Base-by-base conservation (phyloP, 148 eudicot species). In the Cornus controversa region DNA sequence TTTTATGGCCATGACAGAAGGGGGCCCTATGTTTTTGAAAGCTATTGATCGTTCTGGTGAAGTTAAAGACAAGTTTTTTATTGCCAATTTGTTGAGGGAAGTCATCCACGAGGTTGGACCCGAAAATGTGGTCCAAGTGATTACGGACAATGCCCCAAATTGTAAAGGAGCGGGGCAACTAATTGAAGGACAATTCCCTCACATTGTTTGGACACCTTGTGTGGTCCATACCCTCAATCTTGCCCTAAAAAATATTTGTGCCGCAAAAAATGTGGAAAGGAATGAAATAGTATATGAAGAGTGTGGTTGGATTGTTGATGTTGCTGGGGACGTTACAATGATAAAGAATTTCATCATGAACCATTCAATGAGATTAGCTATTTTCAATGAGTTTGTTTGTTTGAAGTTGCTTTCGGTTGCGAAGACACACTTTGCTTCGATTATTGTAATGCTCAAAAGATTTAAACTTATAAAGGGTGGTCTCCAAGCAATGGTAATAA, bases 311-410 rank as follows among this genome's bases (percentile, higher is more conserved):
- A 85, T 85, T 8, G 50, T 40, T 0, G 18, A 75, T 6, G 9
- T 76, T 70, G 62, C 27, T 36, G 66, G 25, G 7, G 83, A 79
- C 45, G 68, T 28, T 31, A 18, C 4, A 6, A 16, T 37, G 0
- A 79, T 79, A 0, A 79, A 84, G 31, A 76, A 69, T 26, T 79
- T 76, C 23, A 83, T 75, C 74, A 69, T 81, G 80, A 86, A 81
- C 10, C 81, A 83, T 74, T 57, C n/a, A n/a, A n/a, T n/a, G n/a
- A n/a, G n/a, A n/a, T n/a, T n/a, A n/a, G n/a, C n/a, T n/a, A n/a
- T n/a, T n/a, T n/a, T n/a, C n/a, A n/a, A n/a, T n/a, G n/a, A n/a
- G n/a, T n/a, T n/a, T n/a, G n/a, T n/a, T n/a, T n/a, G n/a, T n/a
- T n/a, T n/a, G n/a, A n/a, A n/a, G n/a, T n/a, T n/a, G n/a, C n/a